Conservation (phyloP, 306 rosid species). For the Clitoria ternatea region DNA sequence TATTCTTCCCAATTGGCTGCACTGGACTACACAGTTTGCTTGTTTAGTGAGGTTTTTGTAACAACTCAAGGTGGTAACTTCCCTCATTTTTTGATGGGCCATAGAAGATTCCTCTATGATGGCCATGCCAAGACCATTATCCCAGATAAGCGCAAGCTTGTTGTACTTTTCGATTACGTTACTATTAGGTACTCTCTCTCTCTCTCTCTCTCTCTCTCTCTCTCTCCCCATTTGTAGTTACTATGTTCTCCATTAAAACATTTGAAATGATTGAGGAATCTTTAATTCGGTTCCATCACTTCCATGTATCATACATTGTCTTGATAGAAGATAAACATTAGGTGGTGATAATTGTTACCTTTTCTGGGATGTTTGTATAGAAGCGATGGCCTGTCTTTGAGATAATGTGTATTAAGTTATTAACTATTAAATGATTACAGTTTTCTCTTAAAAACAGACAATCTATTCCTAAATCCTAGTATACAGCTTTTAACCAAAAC, state of each 20-base stretch:
- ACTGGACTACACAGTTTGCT: constrained; percentile 79
- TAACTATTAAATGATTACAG: background rate
- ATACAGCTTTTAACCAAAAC: background rate
- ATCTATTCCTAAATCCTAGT: background rate
- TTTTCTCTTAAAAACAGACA: constrained; percentile 2
- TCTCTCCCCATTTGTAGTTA: background rate
- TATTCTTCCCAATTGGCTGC: constrained; percentile 96
- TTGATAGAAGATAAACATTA: background rate
- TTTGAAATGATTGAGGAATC: background rate
- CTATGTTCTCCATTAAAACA: constrained; percentile 14
- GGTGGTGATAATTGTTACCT: background rate
- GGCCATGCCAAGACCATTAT: constrained; percentile 91
- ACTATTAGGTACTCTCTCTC: constrained; percentile 49
- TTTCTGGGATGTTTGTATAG: constrained; percentile 1
- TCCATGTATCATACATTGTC: background rate
- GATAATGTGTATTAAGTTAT: constrained; percentile 12
- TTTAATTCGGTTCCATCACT: constrained; percentile 1
- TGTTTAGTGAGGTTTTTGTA: constrained; percentile 92
- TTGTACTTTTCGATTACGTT: constrained; percentile 57
- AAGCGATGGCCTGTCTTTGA: background rate
- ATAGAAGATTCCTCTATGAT: constrained; percentile 68
- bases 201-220: background rate
- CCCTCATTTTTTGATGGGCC: constrained; percentile 98
- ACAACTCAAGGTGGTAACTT: constrained; percentile 99
- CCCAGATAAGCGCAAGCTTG: constrained; percentile 95